A percentile compares a stretch with the other conserved stretches of the same genome.
These are phyloP conservation scores for Saccharomyces hybrid DNA, from an alignment of 1,139 yeast species.

Conservation along the genomic window DNA sequence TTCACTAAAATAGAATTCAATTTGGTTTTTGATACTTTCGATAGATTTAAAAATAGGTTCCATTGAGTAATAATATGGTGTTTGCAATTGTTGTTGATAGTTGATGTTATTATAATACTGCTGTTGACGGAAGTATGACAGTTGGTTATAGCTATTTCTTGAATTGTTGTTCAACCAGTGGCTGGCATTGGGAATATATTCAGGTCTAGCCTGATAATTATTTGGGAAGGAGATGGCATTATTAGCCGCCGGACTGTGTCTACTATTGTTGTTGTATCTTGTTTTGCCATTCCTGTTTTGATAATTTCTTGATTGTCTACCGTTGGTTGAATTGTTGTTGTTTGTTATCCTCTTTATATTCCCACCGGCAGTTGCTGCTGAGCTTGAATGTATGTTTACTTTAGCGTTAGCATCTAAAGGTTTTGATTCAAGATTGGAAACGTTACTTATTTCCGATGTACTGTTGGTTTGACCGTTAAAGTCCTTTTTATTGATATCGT, in stretches of 20 bases:
- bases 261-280: slow-evolving; percentile 2
- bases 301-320: not conserved
- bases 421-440: not conserved
- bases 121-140: slow-evolving; percentile 6
- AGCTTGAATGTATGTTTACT: not conserved
- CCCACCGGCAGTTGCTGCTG: not conserved
- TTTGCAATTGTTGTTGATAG: slow-evolving; percentile 9
- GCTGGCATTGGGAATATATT: not conserved
- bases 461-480: not conserved
- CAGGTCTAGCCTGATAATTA: not conserved
- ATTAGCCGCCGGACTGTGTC: not conserved
- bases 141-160: slow-evolving; percentile 4
- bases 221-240: not conserved
- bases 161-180: not conserved
- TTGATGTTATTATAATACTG: slow-evolving; percentile 7
- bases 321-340: slow-evolving; percentile 3
- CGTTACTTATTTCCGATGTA: not conserved
- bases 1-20: slow-evolving; percentile 81
- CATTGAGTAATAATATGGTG: slow-evolving; percentile 15
- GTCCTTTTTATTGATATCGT: not conserved
- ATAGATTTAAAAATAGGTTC: slow-evolving; percentile 31
- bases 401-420: not conserved
- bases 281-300: slow-evolving; percentile 2
- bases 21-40: slow-evolving; percentile 45
- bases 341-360: not conserved